Percentiles rank a stretch among this genome's conserved stretches.
phyloP scores from a whole-genome alignment of 495 filamentous ascomycete genomes.

The Aspergillus avenaceus region DNA sequence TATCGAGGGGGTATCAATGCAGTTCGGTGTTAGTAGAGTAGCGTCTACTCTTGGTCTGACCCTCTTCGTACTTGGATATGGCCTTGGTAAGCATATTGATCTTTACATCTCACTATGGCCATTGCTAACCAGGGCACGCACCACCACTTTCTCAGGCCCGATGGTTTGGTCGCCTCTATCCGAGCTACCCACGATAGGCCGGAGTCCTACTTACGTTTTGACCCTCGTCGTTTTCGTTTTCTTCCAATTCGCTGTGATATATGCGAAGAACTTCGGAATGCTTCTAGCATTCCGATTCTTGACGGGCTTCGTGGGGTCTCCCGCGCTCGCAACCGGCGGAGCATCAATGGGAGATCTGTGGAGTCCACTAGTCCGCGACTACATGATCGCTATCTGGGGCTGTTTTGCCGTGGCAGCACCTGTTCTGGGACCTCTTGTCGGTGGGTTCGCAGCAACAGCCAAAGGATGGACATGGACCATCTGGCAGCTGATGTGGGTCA shows the following conservation, averaged over 20 bases:
- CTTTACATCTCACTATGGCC: too few relatives aligned
- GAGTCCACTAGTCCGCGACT: conserved; percentile 20
- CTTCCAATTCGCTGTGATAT: conserved; percentile 43
- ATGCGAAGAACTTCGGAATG: conserved; percentile 47
- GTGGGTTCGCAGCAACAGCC: conserved; percentile 31
- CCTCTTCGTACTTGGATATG: conserved; percentile 46
- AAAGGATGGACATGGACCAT: conserved; percentile 48
- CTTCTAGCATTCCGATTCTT: conserved; percentile 52
- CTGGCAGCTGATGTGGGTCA: conserved; percentile 46
- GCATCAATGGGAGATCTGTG: conserved; percentile 34
- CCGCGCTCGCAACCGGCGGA: conserved; percentile 41
- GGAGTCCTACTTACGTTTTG: conserved; percentile 44
- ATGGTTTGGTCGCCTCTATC: conserved; percentile 48
- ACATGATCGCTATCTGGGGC: conserved; percentile 34
- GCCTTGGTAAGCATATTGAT: conserved; percentile 18
- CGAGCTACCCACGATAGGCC: conserved; percentile 48
- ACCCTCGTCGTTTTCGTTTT: conserved; percentile 49
- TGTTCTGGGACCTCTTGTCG: conserved; percentile 40
- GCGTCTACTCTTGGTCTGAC: conserved; percentile 48
- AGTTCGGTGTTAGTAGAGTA: conserved; percentile 43
- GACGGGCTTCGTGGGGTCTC: conserved; percentile 49
- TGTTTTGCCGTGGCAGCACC: conserved; percentile 35
- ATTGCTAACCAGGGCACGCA: conserved; percentile 7
- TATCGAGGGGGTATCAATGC: conserved; percentile 20
- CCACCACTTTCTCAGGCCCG: conserved; percentile 30